phyloP scores from a whole-genome alignment of 257 asterid species.

The Parsonsia alboflavescens region DNA sequence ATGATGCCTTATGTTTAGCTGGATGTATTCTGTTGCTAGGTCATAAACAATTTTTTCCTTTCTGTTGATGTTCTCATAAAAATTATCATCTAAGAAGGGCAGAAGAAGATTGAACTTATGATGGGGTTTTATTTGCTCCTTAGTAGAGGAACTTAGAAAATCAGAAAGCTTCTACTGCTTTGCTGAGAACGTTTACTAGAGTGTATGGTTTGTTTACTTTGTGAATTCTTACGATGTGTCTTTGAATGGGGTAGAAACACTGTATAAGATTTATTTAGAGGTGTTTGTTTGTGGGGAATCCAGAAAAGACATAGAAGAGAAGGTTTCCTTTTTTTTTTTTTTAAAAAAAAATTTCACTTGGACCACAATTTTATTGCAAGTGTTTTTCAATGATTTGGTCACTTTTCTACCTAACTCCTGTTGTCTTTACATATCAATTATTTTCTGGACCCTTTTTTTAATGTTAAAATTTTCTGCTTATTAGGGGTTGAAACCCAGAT shows the following conservation, averaged over 20 bases:
- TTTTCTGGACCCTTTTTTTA: not conserved
- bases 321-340: not conserved
- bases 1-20: not conserved
- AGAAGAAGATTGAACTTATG: not conserved
- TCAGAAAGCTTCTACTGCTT: not conserved
- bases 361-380: not conserved
- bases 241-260: too few relatives aligned
- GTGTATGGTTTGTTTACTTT: not conserved
- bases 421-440: not conserved
- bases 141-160: not conserved
- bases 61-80: not conserved
- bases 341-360: too few relatives aligned
- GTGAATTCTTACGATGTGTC: not conserved
- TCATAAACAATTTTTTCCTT: not conserved
- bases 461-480: conserved; percentile 16
- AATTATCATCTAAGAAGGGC: not conserved
- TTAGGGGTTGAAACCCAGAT: conserved; percentile 59
- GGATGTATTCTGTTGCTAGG: not conserved
- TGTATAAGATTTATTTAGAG: not conserved
- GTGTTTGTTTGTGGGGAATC: not conserved
- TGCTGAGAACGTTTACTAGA: not conserved
- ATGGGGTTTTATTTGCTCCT: not conserved
- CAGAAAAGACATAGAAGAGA: not conserved
- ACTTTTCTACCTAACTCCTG: not conserved
- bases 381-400: not conserved